Evolutionary conservation across 176 grass and related monocot species (phyloP).

Genomic region (Ensete ventricosum): DNA sequence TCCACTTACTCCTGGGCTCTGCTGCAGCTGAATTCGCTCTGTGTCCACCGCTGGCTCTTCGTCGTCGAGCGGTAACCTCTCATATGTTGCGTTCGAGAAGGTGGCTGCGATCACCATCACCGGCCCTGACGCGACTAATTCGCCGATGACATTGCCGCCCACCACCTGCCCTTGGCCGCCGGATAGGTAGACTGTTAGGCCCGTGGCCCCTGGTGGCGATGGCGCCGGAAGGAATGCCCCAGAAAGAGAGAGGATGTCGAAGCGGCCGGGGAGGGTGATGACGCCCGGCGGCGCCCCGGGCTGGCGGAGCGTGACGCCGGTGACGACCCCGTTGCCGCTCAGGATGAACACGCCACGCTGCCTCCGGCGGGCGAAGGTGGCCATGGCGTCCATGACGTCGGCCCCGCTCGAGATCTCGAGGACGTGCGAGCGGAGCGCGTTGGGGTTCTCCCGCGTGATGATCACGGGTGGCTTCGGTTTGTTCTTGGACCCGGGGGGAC

Average conservation of each 20-base stretch:
- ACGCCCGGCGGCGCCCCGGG: slow-evolving; percentile 32
- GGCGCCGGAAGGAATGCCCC: slow-evolving; percentile 58
- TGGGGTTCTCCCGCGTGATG: slow-evolving; percentile 56
- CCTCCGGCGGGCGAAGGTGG: slow-evolving; percentile 37
- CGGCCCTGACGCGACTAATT: slow-evolving; percentile 51
- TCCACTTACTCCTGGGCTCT: slow-evolving; percentile 19
- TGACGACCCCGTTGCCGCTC: slow-evolving; percentile 48
- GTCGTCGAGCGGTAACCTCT: slow-evolving; percentile 49
- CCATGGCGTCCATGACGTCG: slow-evolving; percentile 52
- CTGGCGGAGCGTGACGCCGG: slow-evolving; percentile 52
- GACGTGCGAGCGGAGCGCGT: slow-evolving; percentile 47
- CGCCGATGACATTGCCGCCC: slow-evolving; percentile 43
- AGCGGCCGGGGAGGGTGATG: slow-evolving; percentile 53
- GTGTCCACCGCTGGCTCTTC: slow-evolving; percentile 29
- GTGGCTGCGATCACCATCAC: slow-evolving; percentile 58
- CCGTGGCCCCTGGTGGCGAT: slow-evolving; percentile 41
- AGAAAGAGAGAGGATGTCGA: slow-evolving; percentile 65
- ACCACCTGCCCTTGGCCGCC: slow-evolving; percentile 57
- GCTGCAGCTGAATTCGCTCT: slow-evolving; percentile 18
- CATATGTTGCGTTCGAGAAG: slow-evolving; percentile 64
- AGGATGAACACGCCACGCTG: slow-evolving; percentile 61
- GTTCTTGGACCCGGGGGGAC: slow-evolving; percentile 53
- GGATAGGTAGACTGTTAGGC: slow-evolving; percentile 51
- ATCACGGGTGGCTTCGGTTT: slow-evolving; percentile 60
- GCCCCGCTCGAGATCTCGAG: slow-evolving; percentile 51